Percentiles rank a stretch among this genome's conserved stretches.
These are phyloP conservation scores for Capillidium heterosporum DNA, from an alignment of 371 early-diverging fungal genomes.

Conservation along the genomic window DNA sequence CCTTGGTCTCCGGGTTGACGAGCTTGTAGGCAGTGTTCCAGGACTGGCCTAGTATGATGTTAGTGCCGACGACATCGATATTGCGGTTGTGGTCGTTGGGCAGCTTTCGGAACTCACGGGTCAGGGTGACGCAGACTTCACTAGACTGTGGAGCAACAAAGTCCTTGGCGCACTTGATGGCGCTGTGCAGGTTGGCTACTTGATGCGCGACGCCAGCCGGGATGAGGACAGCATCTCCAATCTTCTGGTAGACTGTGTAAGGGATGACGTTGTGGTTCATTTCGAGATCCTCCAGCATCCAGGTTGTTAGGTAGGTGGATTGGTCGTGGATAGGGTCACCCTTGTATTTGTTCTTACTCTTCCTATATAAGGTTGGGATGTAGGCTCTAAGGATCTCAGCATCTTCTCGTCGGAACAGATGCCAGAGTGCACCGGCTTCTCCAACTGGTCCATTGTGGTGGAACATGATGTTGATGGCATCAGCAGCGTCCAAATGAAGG, in stretches of 20 bases:
- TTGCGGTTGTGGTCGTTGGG: neutral
- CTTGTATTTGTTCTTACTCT: neutral
- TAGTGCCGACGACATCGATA: constrained; percentile 6
- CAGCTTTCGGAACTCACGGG: constrained; percentile 7
- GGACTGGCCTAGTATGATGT: constrained; percentile 4
- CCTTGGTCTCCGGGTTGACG: no score
- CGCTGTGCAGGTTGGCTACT: constrained; percentile 36
- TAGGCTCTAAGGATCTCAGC: constrained; percentile 16
- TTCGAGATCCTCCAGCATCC: constrained; percentile 17
- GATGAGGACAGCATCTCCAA: constrained; percentile 52
- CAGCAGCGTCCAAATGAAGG: constrained; percentile 52
- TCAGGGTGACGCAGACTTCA: neutral
- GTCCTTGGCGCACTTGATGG: constrained; percentile 45
- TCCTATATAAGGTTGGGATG: neutral
- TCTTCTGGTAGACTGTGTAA: constrained; percentile 33
- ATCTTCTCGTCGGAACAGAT: constrained; percentile 32
- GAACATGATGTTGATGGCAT: constrained; percentile 52
- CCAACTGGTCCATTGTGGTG: neutral
- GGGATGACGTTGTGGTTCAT: constrained; percentile 17
- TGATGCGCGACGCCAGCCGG: constrained; percentile 64
- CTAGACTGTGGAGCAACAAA: constrained; percentile 48
- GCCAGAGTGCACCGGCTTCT: constrained; percentile 37
- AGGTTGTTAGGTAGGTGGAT: constrained; percentile 26
- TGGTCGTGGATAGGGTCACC: constrained; percentile 50
- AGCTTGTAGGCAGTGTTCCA: no score